These are phyloP conservation scores for Rhizopus microsporus DNA, from an alignment of 371 early-diverging fungal genomes.

Conservation along the genomic window DNA sequence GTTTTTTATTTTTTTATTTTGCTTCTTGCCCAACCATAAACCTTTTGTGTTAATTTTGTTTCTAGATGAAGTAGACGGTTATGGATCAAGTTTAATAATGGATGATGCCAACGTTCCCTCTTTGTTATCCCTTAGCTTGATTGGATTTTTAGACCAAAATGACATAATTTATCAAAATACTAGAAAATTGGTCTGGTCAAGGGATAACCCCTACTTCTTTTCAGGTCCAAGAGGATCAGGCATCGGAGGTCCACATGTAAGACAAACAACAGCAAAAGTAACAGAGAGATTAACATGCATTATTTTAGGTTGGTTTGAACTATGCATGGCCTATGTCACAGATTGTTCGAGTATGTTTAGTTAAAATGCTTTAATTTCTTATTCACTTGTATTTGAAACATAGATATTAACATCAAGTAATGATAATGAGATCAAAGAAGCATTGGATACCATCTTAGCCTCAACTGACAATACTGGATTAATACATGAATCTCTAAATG, in stretches of 20 bases:
- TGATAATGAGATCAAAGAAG: conserved; percentile 38
- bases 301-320: conserved; percentile 22
- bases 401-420: conserved; percentile 36
- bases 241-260: conserved; percentile 69
- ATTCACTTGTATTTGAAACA: background rate
- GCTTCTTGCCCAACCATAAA: too few relatives aligned
- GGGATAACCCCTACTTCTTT: conserved; percentile 66
- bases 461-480: conserved; percentile 38
- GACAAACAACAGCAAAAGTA: background rate
- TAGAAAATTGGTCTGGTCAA: conserved; percentile 54
- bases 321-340: conserved; percentile 44
- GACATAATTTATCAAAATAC: conserved; percentile 64
- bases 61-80: conserved; percentile 67
- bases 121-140: conserved; percentile 59
- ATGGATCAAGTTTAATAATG: conserved; percentile 62
- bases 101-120: conserved; percentile 75
- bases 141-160: conserved; percentile 55
- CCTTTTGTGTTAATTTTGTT: background rate
- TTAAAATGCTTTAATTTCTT: background rate
- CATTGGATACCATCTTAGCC: conserved; percentile 28
- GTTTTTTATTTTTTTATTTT: conserved; percentile 16
- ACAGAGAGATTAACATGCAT: background rate
- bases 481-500: conserved; percentile 51
- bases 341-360: conserved; percentile 24
- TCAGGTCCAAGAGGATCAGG: conserved; percentile 48